Evolutionary conservation across 202 grass and related monocot genomes (phyloP), one percentile per base, ranked within the genome.

Genomic region (Setaria italica): DNA sequence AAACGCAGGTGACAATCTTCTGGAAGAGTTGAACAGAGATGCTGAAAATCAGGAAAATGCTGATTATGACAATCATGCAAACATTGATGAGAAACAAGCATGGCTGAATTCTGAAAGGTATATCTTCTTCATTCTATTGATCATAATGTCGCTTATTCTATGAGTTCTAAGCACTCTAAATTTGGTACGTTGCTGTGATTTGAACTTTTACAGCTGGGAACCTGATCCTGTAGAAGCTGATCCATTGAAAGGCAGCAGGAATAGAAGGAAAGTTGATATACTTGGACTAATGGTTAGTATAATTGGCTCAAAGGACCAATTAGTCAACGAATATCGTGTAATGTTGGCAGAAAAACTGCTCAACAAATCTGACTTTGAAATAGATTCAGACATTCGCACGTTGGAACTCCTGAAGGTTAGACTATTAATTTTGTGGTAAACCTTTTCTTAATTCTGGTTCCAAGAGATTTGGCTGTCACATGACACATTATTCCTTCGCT

Each of bases 321-420:
- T 99, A 58, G 93, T 99, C 79, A 99, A 92, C 49, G 96, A 99
- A 88, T 95, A 99, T 71, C 93, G 90, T 85, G 96, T 99, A 67
- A 99, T 99, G 96, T 77, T 99, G 67, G 96, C 96, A 77, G 96
- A 99, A 89, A 99, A 95, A 63, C 86, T 99, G 67, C 91, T 99
- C 63, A 95, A 89, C 37, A 99, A 99, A 90, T 92, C 91, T 74
- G 96, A 94, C 90, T 99, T 94, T 87, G 96, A 95, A 86, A 99
- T 99, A 84, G 93, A 95, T 90, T 99, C 96, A 63, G 96, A 99
- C 85, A 99, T 99, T 78, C 96, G 96, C 77, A 99, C 96, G 1
- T 83, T 99, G 77, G 96, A 99, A 67, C 91, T 99, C 32, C 93
- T 99, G 73, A 99, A 99, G 96, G 96, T 99, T 80, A 77, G 62